These are phyloP conservation scores for Withania somnifera DNA, from an alignment of 305 asterid genomes.

Conservation along the genomic window DNA sequence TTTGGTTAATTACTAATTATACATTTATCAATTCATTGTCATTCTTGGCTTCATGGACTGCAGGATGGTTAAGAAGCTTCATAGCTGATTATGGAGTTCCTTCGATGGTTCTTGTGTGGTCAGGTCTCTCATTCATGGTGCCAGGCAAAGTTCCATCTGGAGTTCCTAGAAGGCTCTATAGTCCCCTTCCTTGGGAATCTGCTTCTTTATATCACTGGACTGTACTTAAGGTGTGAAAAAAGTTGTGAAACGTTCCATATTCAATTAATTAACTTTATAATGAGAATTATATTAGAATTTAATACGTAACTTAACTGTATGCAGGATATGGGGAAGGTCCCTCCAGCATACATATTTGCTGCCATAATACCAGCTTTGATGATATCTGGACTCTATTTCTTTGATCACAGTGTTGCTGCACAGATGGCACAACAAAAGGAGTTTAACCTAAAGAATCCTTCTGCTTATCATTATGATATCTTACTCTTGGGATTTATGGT, in stretches of 20 bases:
- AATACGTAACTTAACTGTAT: slow-evolving; percentile 3
- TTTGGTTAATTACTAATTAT: no score
- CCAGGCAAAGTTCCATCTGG: slow-evolving; percentile 53
- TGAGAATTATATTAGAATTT: neutral
- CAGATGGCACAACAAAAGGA: slow-evolving; percentile 79
- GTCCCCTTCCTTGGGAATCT: slow-evolving; percentile 63
- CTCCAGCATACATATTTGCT: slow-evolving; percentile 43
- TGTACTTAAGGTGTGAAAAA: slow-evolving; percentile 39
- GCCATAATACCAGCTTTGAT: slow-evolving; percentile 63
- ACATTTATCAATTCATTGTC: no score
- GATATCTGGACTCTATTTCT: slow-evolving; percentile 76
- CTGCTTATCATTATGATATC: slow-evolving; percentile 69
- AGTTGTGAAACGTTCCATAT: neutral
- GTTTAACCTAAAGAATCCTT: slow-evolving; percentile 61
- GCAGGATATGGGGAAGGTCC: slow-evolving; percentile 75
- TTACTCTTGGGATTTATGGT: slow-evolving; percentile 67
- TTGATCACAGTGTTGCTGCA: slow-evolving; percentile 85
- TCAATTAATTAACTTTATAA: neutral
- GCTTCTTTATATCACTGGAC: slow-evolving; percentile 63
- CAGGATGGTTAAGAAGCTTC: slow-evolving; percentile 53
- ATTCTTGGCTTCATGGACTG: no score
- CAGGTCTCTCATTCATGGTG: slow-evolving; percentile 39
- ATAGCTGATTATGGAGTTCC: slow-evolving; percentile 86
- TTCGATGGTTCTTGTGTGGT: slow-evolving; percentile 53
- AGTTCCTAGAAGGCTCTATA: slow-evolving; percentile 58